These are phyloP conservation scores for Naumovozyma castellii DNA, from an alignment of 805 yeast genomes.

Conservation along the genomic window DNA sequence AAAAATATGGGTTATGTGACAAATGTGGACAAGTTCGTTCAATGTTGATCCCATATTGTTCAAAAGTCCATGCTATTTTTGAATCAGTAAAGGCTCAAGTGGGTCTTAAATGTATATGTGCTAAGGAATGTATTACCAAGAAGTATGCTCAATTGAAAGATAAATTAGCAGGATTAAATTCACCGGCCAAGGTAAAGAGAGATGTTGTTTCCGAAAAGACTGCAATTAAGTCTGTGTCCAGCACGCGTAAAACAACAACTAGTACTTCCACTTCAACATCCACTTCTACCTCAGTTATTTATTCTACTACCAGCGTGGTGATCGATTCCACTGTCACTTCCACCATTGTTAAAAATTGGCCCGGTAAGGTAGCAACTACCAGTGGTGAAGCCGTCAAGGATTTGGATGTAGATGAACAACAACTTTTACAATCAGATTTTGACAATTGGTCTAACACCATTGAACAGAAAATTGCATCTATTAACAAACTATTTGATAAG, in stretches of 20 bases:
- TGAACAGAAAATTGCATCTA: slow-evolving; percentile 31
- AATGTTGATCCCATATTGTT: not conserved
- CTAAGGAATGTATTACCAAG: not conserved
- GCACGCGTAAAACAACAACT: not conserved
- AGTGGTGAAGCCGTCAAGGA: slow-evolving; percentile 6
- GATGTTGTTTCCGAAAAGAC: not conserved
- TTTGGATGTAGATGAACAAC: slow-evolving; percentile 15
- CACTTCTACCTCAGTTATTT: not conserved
- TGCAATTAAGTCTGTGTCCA: not conserved
- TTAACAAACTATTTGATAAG: slow-evolving; percentile 32
- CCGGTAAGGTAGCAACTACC: too few relatives aligned
- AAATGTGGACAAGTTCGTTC: not conserved
- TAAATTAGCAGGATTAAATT: too few relatives aligned
- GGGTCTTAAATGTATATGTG: not conserved
- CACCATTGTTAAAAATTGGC: slow-evolving; percentile 13
- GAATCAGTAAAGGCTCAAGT: not conserved
- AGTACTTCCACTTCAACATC: not conserved
- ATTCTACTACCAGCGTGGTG: not conserved
- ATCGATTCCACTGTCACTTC: slow-evolving; percentile 10
- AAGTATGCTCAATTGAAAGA: not conserved
- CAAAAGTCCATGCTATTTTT: too few relatives aligned
- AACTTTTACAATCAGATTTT: slow-evolving; percentile 29
- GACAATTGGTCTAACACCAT: slow-evolving; percentile 31
- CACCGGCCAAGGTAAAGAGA: not conserved
- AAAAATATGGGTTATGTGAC: not conserved